Evolutionary conservation across 371 early-diverging fungal genomes (phyloP), one percentile per base, ranked within the genome.

Genomic region (Mucor ambiguus): DNA sequence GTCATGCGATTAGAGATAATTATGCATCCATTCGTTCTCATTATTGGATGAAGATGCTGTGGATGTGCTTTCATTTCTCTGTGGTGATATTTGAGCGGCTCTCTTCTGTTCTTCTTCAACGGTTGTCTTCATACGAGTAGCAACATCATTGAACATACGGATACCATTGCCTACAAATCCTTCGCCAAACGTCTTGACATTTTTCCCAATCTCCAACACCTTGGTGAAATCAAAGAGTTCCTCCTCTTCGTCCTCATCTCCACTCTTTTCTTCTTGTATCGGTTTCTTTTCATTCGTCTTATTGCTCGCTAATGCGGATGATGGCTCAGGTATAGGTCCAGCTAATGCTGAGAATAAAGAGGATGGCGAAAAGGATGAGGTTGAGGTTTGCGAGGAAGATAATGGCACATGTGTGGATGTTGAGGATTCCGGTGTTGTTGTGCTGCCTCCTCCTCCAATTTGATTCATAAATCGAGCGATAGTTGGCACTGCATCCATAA

Each of bases 201-300:
- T 76, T 46, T 76, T 75, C n/a, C 79, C 79, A 61, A 81, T 70
- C 32, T 77, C 71, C 41, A 79, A 54, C 22, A 81, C 72, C 57
- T 79, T 79, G 11, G 66, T 71, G 60, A 82, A 77, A 60, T 79
- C 79, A 71, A 82, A 82, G 26, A 77, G 30, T 1, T 77, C 78
- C 32, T 78, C 78, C 2, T 60, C 68, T 0, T 71, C 70, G 2
- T 72, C 72, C 18, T 74, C 71, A 18, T 66, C 68, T 6, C 72
- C 67, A 11, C 61, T 58, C 20, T 46, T 57, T 14, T 60, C 70
- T 12, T 49, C 63, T 30, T 44, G 44, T 30, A 41, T 61, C 30
- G 16, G 14, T 60, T 35, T 55, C 29, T 55, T 55, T 2, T 29
- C 29, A 26, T 7, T 32, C 5, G 14, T 2, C 9, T 41, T 20